Conservation (phyloP, 768 basidiomycete species). For the Termitomyces sp. region DNA sequence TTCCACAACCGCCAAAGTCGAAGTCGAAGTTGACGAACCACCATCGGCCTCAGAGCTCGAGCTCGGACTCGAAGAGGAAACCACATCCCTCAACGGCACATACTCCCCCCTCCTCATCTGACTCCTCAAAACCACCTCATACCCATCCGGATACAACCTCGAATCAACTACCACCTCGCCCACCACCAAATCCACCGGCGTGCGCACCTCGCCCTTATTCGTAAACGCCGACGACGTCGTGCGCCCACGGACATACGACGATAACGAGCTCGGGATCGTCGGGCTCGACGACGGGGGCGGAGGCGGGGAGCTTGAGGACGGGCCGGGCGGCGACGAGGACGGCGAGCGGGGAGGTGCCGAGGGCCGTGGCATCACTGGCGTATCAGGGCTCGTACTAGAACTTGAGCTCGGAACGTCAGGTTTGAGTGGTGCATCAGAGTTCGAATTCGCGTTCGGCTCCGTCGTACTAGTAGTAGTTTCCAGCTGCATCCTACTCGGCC, state of each 20-base stretch:
- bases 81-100: conserved; percentile 31
- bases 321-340: conserved; percentile 18
- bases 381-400: neutral
- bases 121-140: conserved; percentile 50
- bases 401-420: neutral
- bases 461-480: conserved; percentile 11
- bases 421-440: neutral
- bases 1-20: neutral
- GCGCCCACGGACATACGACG: conserved; percentile 30
- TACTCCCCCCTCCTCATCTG: conserved; percentile 31
- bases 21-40: neutral
- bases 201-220: conserved; percentile 57
- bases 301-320: conserved; percentile 24
- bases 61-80: neutral
- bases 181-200: conserved; percentile 69
- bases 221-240: conserved; percentile 61
- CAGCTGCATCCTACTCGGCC: conserved; percentile 37
- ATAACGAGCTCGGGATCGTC: conserved; percentile 14
- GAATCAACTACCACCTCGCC: conserved; percentile 81
- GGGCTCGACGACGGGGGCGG: conserved; percentile 27
- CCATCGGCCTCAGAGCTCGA: neutral
- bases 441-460: conserved; percentile 1
- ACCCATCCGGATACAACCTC: conserved; percentile 78
- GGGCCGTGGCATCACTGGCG: conserved; percentile 2
- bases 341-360: neutral